Conservation (phyloP, 768 basidiomycete species). For the Rhodosporidiobolus sp. region DNA sequence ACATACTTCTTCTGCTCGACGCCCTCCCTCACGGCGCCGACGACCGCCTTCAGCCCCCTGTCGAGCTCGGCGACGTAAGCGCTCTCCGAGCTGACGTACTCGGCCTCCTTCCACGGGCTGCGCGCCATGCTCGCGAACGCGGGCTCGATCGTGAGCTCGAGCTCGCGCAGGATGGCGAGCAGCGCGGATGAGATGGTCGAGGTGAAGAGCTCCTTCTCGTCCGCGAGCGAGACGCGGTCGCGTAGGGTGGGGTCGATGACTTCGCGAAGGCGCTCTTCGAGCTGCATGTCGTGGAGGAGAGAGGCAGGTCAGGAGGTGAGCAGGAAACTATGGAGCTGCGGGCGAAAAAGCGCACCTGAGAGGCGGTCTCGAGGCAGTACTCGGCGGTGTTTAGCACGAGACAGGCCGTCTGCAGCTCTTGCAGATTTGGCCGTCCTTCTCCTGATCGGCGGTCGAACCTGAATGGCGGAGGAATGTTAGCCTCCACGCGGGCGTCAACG, state of each 20-base stretch:
- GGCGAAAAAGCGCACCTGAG: slow-evolving; percentile 78
- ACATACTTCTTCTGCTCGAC: slow-evolving; percentile 94
- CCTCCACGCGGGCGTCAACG: too few species aligned
- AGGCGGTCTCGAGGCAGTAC: slow-evolving; percentile 87
- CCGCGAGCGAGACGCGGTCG: slow-evolving; percentile 75
- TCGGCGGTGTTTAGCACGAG: slow-evolving; percentile 95
- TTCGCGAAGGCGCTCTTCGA: slow-evolving; percentile 86
- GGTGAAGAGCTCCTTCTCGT: slow-evolving; percentile 83
- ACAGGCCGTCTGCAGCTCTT: slow-evolving; percentile 75
- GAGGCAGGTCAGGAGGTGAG: background rate
- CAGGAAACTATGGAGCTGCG: too few species aligned
- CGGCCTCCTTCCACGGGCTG: slow-evolving; percentile 71
- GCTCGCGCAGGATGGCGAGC: slow-evolving; percentile 70
- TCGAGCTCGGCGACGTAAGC: slow-evolving; percentile 74
- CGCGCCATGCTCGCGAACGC: slow-evolving; percentile 72
- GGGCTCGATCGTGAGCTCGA: slow-evolving; percentile 78
- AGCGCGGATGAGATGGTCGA: slow-evolving; percentile 83
- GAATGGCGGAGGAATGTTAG: accelerated
- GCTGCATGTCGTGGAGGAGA: slow-evolving; percentile 52
- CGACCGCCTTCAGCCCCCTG: slow-evolving; percentile 68
- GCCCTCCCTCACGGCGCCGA: slow-evolving; percentile 70
- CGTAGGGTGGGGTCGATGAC: slow-evolving; percentile 73
- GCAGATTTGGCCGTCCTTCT: slow-evolving; percentile 72
- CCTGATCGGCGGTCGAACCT: slow-evolving; percentile 61
- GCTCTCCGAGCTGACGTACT: slow-evolving; percentile 83